Percentiles rank a stretch among this genome's conserved stretches.
Conservation (phyloP, 176 grass and related monocot species). For the Elymus sibiricus region DNA sequence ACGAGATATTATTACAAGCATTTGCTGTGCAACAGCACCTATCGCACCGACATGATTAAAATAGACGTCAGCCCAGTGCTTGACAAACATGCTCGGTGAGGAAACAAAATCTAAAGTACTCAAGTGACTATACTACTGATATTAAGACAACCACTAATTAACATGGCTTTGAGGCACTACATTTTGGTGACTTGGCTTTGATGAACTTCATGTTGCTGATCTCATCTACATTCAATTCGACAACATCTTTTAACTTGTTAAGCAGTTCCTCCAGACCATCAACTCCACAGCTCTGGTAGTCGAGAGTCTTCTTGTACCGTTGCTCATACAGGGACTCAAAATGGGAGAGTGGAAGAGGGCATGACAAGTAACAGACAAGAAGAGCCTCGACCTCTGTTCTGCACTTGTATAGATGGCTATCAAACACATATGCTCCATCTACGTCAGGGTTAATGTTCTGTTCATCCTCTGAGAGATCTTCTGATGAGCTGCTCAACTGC, state of each 20-base stretch:
- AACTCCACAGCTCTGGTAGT: slow-evolving; percentile 64
- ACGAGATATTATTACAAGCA: slow-evolving; percentile 14
- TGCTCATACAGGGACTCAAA: slow-evolving; percentile 70
- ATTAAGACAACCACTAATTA: slow-evolving; percentile 11
- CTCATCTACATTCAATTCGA: slow-evolving; percentile 48
- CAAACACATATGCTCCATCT: slow-evolving; percentile 42
- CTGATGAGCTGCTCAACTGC: slow-evolving; percentile 61
- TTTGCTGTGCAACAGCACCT: slow-evolving; percentile 23
- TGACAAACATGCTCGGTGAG: not conserved
- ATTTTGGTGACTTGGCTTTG: slow-evolving; percentile 47
- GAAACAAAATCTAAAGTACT: slow-evolving; percentile 14
- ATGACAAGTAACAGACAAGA: slow-evolving; percentile 71
- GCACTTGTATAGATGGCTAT: slow-evolving; percentile 49
- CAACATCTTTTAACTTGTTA: slow-evolving; percentile 75
- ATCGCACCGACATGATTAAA: slow-evolving; percentile 26
- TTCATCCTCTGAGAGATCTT: slow-evolving; percentile 78
- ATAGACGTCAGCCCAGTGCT: slow-evolving; percentile 2
- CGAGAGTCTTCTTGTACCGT: slow-evolving; percentile 77
- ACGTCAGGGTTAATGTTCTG: slow-evolving; percentile 38
- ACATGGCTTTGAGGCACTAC: slow-evolving; percentile 63
- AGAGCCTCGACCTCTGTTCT: slow-evolving; percentile 84
- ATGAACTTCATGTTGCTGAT: slow-evolving; percentile 58
- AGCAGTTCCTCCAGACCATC: slow-evolving; percentile 63
- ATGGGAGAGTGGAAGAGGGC: slow-evolving; percentile 52
- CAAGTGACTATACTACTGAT: slow-evolving; percentile 7